Conservation (phyloP, 306 rosid genomes). For the Vigna nakashimae region DNA sequence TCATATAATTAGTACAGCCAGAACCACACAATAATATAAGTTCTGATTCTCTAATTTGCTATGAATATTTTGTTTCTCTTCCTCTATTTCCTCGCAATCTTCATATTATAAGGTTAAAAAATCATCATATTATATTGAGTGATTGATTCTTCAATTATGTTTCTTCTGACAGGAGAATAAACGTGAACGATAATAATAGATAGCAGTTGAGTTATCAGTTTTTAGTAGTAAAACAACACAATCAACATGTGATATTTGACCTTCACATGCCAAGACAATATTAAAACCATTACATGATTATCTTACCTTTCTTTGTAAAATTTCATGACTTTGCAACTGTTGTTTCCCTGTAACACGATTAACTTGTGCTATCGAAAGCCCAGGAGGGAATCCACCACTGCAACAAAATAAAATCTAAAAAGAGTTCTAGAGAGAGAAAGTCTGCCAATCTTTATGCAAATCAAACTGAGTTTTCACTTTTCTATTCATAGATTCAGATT, state of each 20-base stretch:
- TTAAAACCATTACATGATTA: slow-evolving; percentile 43
- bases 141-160: slow-evolving; percentile 18
- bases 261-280: slow-evolving; percentile 34
- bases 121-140: slow-evolving; percentile 7
- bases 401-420: slow-evolving; percentile 39
- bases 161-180: slow-evolving; percentile 32
- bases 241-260: slow-evolving; percentile 40
- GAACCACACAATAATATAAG: neutral
- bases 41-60: neutral
- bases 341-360: slow-evolving; percentile 81
- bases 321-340: slow-evolving; percentile 61
- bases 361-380: slow-evolving; percentile 83
- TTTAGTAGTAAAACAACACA: slow-evolving; percentile 27
- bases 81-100: neutral
- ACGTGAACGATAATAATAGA: slow-evolving; percentile 12
- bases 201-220: slow-evolving; percentile 28
- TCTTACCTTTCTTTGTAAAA: slow-evolving; percentile 88
- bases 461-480: neutral
- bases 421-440: neutral
- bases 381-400: slow-evolving; percentile 77
- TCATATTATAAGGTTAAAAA: neutral
- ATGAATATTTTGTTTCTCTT: neutral
- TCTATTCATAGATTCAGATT: neutral
- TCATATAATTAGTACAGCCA: neutral
- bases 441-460: neutral